Base-by-base conservation (phyloP, 768 basidiomycete genomes). In the Dentipellis fragilis region DNA sequence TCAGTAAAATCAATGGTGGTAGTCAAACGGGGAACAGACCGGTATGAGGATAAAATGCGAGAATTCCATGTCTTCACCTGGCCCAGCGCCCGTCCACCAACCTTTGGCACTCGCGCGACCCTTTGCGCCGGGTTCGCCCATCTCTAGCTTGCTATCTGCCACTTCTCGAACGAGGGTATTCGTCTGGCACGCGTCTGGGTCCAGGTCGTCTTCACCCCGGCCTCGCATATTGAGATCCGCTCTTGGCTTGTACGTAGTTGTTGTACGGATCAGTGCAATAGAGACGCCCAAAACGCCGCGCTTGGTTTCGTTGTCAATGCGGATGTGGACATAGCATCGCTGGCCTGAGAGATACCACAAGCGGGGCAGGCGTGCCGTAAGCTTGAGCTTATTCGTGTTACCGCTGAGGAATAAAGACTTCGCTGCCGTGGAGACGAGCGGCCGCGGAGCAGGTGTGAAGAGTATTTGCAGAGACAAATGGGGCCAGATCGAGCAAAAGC, bases 11-110 rank as follows among this genome's bases (percentile, higher is more conserved):
- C 51, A n/a, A 51, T 49, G 21, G 12, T 55, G 39, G 17, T 19
- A 22, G 29, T 29, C 22, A 42, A 17, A 2, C 8, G 6, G 21
- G 45, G 46, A 14, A 71, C 86, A 71, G 65, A 93, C 93, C 23
- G 93, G 92, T 42, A 94, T 64, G 9, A 80, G 64, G 7, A 96
- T 75, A 52, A 76, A 81, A 64, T 90, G 84, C 14, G 77, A 76
- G 67, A 92, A 89, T 17, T 81, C 75, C 9, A 75, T 70, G 5
- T 73, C 72, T 58, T 84, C 80, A 1, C 81, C 80, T 3, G 85
- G 72, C 12, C 73, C 69, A 6, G 94, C 82, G 8, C 93, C 93
- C 5, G 81, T 75, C 92, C 93, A 95, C 87, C 90, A 95, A 1
- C 92, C 93, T 63, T 83, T 85, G 21, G 83, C 87, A 42, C 87